Evolutionary conservation across 1,139 yeast species (phyloP), one percentile per base, ranked within the genome.

Genomic region (Hyphopichia wangnamkhiaoensis): DNA sequence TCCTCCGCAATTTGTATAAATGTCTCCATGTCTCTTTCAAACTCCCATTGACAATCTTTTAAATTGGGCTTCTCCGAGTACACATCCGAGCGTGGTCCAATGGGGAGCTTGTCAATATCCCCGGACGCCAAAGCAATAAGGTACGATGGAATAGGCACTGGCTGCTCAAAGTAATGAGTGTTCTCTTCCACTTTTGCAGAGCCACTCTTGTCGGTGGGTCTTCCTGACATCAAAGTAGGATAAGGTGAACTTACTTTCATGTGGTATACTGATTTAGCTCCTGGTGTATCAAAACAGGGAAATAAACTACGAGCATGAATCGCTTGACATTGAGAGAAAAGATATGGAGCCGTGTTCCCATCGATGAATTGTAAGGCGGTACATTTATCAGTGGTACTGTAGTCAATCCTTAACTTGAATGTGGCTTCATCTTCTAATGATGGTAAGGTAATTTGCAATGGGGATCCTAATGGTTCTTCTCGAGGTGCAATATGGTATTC

Each of bases 311-410:
- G 76, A 16, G 96, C 94, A 56, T 90, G 96, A 47, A 86, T 88
- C 26, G 96, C 89, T 65, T 90, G 95, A 58, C 95, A 80, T 63
- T 90, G 96, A 21, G 96, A 87, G 60, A 89, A 90, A 50, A 90
- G 74, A 59, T 88, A 86, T 3, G 95, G 94, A 16, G 74, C 72
- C 30, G 64, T 68, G 48, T 79, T 76, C 23, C 93, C 95, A 38
- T 83, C 84, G n/a, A 96, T 87, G 81, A 94, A 90, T 62, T 90
- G 96, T 47, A 89, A 67, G 1, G 96, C 96, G 2, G 96, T 87
- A 56, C 95, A 85, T 21, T 79, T 59, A 3, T 69, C 68, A 2
- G 96, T 89, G 35, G 96, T 89, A 43, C 74, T 66, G 52, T 80
- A 90, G 14, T 58, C 63, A 33, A 88, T 62, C 23, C 58, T 50